phyloP scores from a whole-genome alignment of 2,329 filamentous ascomycete species.

The Fusarium neocosmosporiellum region DNA sequence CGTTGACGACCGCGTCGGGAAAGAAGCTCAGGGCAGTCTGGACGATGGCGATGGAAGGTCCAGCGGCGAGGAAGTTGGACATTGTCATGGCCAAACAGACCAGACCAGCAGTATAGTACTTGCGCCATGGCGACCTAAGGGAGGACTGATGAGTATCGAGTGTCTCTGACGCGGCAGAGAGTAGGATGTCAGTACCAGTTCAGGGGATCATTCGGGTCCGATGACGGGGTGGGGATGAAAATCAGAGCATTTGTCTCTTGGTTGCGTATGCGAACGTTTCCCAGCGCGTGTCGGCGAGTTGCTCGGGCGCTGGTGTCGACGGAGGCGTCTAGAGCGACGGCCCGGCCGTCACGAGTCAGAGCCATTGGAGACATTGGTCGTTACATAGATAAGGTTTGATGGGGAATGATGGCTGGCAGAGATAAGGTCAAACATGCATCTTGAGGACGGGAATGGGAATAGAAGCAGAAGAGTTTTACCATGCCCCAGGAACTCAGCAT shows the following conservation, averaged over 20 bases:
- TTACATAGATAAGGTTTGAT: not conserved
- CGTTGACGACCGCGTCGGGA: conserved; percentile 46
- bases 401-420: not conserved
- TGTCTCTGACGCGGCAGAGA: not conserved
- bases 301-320: conserved; percentile 10
- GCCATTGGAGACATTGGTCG: conserved; percentile 1
- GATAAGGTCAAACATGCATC: not conserved
- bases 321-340: not conserved
- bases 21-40: conserved; percentile 60
- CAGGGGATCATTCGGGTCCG: conserved; percentile 49
- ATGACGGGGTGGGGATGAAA: conserved; percentile 30
- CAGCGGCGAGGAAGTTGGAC: conserved; percentile 68
- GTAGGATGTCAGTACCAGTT: conserved; percentile 56
- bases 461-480: not conserved
- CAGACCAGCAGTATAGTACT: conserved; percentile 61
- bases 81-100: conserved; percentile 66
- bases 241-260: conserved; percentile 21
- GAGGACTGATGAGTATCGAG: conserved; percentile 10
- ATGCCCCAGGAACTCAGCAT: not conserved
- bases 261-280: conserved; percentile 56
- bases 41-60: conserved; percentile 63
- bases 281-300: conserved; percentile 47
- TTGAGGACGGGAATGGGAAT: not conserved
- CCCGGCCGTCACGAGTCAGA: not conserved
- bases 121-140: conserved; percentile 56